phyloP scores from a whole-genome alignment of 2,329 filamentous ascomycete genomes.

The Macroventuria anomochaeta region DNA sequence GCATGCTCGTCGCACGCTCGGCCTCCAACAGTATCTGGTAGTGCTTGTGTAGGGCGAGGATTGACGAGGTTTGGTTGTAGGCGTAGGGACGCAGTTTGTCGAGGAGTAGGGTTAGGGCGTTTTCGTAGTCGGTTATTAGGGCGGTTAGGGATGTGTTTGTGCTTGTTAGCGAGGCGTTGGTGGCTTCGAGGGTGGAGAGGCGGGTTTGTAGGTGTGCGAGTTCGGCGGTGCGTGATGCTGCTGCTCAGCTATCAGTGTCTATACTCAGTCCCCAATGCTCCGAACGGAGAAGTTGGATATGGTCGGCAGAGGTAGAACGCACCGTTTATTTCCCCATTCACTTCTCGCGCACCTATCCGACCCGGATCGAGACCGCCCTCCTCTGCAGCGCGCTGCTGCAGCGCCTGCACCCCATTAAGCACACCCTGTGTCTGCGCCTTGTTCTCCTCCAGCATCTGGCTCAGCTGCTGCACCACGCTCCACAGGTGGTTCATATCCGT shows the following conservation, averaged over 20 bases:
- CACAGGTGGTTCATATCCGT: conserved; percentile 54
- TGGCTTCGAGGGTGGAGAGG: conserved; percentile 38
- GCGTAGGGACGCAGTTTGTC: conserved; percentile 45
- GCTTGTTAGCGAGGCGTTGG: conserved; percentile 32
- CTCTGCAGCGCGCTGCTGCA: conserved; percentile 46
- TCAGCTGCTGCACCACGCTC: conserved; percentile 51
- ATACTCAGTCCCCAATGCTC: no score
- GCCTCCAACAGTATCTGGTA: conserved; percentile 55
- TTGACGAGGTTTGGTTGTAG: conserved; percentile 37
- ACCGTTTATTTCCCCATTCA: conserved; percentile 48
- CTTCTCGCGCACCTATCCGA: conserved; percentile 32
- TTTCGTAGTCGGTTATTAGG: conserved; percentile 53
- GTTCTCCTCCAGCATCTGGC: conserved; percentile 50
- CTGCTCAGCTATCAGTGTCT: no score
- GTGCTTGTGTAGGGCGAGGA: conserved; percentile 55
- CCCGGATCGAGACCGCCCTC: conserved; percentile 32
- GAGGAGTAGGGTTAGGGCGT: conserved; percentile 47
- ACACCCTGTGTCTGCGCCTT: conserved; percentile 48
- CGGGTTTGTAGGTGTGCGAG: conserved; percentile 41
- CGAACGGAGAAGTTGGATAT: no score
- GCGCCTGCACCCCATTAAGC: conserved; percentile 48
- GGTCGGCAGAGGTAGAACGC: no score
- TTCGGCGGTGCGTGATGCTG: conserved; percentile 41
- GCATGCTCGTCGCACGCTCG: conserved; percentile 53
- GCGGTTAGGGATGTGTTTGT: conserved; percentile 34